phyloP scores from a whole-genome alignment of 352 stramenopile genomes.

The Phytophthora chlamydospora region DNA sequence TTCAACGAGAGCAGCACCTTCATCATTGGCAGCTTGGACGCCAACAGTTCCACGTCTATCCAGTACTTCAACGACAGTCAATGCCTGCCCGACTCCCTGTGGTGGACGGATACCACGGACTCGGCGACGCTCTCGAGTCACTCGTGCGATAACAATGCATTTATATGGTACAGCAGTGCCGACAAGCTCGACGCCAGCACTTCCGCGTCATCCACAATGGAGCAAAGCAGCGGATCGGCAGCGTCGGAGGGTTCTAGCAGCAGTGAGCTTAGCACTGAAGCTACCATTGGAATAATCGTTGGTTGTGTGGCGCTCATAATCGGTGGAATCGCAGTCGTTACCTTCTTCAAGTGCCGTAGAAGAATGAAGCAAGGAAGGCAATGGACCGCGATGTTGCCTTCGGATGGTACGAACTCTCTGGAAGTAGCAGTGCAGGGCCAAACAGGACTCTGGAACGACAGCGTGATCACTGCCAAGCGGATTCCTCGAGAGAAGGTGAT shows the following conservation, averaged over 20 bases:
- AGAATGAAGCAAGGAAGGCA: not conserved
- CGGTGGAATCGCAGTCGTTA: not conserved
- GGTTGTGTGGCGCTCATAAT: not conserved
- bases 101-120: not conserved
- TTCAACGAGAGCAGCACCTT: constrained; percentile 23
- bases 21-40: constrained; percentile 18
- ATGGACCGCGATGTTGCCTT: constrained; percentile 1
- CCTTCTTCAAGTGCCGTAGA: constrained; percentile 1
- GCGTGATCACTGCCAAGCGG: constrained; percentile 29
- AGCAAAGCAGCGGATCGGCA: not conserved
- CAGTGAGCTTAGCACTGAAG: not conserved
- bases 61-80: constrained; percentile 16
- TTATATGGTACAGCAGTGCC: constrained; percentile 28
- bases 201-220: not conserved
- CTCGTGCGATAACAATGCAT: constrained; percentile 15
- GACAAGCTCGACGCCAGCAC: not conserved
- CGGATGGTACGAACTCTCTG: not conserved
- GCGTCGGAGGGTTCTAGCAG: too few relatives aligned
- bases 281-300: not conserved
- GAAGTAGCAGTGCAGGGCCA: constrained; percentile 9
- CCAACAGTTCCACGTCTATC: constrained; percentile 20
- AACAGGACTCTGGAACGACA: constrained; percentile 25
- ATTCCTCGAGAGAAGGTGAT: constrained; percentile 33
- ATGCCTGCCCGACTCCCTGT: constrained; percentile 12
- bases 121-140: constrained; percentile 8